Conservation (phyloP, 1,284 basidiomycete genomes). For the Heterobasidion irregulare region DNA sequence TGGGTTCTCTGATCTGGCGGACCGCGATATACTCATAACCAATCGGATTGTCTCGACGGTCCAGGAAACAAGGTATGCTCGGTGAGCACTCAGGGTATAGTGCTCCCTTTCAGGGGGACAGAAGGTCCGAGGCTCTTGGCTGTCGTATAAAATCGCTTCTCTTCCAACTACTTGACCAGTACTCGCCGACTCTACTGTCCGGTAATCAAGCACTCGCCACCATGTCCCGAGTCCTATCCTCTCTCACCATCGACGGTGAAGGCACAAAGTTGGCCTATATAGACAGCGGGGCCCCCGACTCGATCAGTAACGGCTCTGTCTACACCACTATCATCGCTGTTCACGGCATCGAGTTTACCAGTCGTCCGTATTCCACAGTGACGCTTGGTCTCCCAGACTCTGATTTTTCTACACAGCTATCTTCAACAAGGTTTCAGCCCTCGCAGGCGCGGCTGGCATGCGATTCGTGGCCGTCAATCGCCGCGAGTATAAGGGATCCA, state of each 20-base stretch:
- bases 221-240: too few species aligned
- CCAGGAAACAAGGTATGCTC: too few species aligned
- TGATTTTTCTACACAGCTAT: background rate
- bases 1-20: too few species aligned
- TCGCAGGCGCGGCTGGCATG: background rate
- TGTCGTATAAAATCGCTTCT: too few species aligned
- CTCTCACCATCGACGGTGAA: background rate
- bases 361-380: slow-evolving; percentile 3
- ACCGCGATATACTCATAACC: too few species aligned
- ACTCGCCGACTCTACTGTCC: too few species aligned
- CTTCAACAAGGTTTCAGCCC: background rate
- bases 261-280: background rate
- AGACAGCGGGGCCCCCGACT: background rate
- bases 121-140: too few species aligned
- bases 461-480: slow-evolving; percentile 16
- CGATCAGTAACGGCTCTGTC: background rate
- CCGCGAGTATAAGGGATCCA: slow-evolving; percentile 16
- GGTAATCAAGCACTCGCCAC: too few species aligned
- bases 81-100: too few species aligned
- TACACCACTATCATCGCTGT: slow-evolving; percentile 13
- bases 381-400: background rate
- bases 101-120: too few species aligned
- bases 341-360: slow-evolving; percentile 10
- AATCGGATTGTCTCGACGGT: too few species aligned
- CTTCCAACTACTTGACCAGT: too few species aligned